Conservation (phyloP, 192 early-diverging fungal genomes). For the Backusella luteola region DNA sequence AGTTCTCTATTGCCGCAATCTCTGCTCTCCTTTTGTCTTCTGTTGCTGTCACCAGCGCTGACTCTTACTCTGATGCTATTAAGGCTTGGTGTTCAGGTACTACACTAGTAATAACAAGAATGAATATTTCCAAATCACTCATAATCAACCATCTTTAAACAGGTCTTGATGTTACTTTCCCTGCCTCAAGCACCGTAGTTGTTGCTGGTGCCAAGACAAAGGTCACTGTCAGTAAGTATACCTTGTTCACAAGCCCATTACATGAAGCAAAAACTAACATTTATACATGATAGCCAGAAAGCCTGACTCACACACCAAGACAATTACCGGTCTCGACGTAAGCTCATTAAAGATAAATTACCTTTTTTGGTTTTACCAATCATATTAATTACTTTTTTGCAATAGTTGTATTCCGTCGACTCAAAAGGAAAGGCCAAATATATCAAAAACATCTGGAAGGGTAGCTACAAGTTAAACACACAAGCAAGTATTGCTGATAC, state of each 20-base stretch:
- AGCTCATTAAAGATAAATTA: not conserved
- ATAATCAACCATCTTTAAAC: not conserved
- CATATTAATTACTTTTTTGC: not conserved
- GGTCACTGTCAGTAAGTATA: slow-evolving; percentile 29
- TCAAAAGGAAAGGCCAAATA: slow-evolving; percentile 28
- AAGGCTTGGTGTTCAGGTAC: slow-evolving; percentile 30
- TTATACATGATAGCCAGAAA: slow-evolving; percentile 12
- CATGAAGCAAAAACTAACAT: not conserved
- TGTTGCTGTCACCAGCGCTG: slow-evolving; percentile 19
- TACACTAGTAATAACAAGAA: not conserved
- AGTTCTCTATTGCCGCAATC: slow-evolving; percentile 29
- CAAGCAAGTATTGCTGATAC: slow-evolving; percentile 23
- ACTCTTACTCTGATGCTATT: slow-evolving; percentile 34
- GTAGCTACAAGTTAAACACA: slow-evolving; percentile 23
- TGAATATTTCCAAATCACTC: not conserved
- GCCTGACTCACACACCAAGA: slow-evolving; percentile 15
- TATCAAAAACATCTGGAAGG: slow-evolving; percentile 33
- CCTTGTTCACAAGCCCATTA: not conserved
- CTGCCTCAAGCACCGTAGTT: slow-evolving; percentile 5
- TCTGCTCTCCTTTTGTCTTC: slow-evolving; percentile 32
- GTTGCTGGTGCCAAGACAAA: slow-evolving; percentile 23
- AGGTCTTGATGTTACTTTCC: slow-evolving; percentile 23
- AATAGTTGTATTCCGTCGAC: slow-evolving; percentile 24
- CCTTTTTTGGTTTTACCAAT: not conserved
- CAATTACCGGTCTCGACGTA: slow-evolving; percentile 35